phyloP scores from a whole-genome alignment of 2,329 filamentous ascomycete species.

The Metarhizium rileyi region DNA sequence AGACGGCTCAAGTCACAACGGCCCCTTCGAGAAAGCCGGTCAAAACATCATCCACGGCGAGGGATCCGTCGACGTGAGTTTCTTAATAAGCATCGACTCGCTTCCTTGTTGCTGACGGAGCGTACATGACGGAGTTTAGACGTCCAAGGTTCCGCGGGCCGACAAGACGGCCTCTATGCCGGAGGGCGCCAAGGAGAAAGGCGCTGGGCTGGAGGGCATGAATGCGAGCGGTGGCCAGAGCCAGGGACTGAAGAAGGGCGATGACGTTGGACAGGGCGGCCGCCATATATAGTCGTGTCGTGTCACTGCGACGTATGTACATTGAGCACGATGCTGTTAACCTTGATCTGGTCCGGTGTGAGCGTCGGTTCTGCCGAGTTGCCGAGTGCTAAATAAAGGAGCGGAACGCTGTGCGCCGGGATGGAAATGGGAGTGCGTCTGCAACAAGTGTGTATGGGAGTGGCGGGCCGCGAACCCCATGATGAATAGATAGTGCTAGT shows the following conservation, averaged over 20 bases:
- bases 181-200: slow-evolving; percentile 32
- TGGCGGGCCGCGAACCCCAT: no score
- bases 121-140: no score
- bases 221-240: slow-evolving; percentile 35
- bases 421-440: no score
- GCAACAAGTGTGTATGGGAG: no score
- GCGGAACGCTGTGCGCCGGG: no score
- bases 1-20: slow-evolving; percentile 39
- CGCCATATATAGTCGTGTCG: not conserved
- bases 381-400: no score
- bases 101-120: not conserved
- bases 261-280: slow-evolving; percentile 30
- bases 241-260: slow-evolving; percentile 30
- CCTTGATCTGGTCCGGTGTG: no score
- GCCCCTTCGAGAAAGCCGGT: slow-evolving; percentile 27
- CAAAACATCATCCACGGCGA: slow-evolving; percentile 36
- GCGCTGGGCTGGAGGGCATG: slow-evolving; percentile 28
- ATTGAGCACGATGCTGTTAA: not conserved
- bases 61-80: slow-evolving; percentile 27
- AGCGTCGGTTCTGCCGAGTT: no score
- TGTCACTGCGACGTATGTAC: not conserved
- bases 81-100: no score
- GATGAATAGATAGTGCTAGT: no score
- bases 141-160: slow-evolving; percentile 31
- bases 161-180: slow-evolving; percentile 41